These are phyloP conservation scores for Strobilomyces confusus DNA, from an alignment of 768 basidiomycete species.

Conservation along the genomic window DNA sequence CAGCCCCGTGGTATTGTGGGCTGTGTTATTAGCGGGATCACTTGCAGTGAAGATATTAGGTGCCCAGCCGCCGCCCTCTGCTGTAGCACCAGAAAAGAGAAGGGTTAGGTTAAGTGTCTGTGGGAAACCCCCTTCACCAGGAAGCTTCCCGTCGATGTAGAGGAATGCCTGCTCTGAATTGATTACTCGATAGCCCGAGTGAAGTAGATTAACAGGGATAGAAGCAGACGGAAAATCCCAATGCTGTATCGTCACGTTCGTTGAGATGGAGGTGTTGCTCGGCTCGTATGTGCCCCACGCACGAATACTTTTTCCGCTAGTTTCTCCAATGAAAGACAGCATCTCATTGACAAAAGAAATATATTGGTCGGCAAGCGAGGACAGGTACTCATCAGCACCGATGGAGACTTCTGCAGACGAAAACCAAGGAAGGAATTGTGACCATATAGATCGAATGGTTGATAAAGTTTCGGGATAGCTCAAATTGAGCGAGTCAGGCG, in stretches of 20 bases:
- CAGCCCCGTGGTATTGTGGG: slow-evolving; percentile 24
- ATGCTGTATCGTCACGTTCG: slow-evolving; percentile 42
- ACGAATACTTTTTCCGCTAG: slow-evolving; percentile 37
- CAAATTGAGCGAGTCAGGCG: slow-evolving; percentile 37
- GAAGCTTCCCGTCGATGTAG: slow-evolving; percentile 36
- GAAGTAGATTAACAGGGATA: slow-evolving; percentile 32
- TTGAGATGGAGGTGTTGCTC: slow-evolving; percentile 34
- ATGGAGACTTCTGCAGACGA: slow-evolving; percentile 40
- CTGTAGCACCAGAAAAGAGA: slow-evolving; percentile 29
- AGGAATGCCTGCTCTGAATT: slow-evolving; percentile 36
- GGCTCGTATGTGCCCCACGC: slow-evolving; percentile 41
- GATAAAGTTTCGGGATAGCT: slow-evolving; percentile 41
- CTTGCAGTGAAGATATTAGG: slow-evolving; percentile 32
- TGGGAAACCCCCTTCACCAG: slow-evolving; percentile 31
- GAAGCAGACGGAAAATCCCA: slow-evolving; percentile 36
- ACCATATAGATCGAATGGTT: slow-evolving; percentile 41
- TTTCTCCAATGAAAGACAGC: slow-evolving; percentile 32
- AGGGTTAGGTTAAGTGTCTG: slow-evolving; percentile 29
- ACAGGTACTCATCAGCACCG: slow-evolving; percentile 42
- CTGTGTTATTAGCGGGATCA: slow-evolving; percentile 33
- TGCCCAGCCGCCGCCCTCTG: slow-evolving; percentile 32
- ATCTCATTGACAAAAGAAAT: slow-evolving; percentile 42
- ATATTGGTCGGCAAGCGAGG: slow-evolving; percentile 38
- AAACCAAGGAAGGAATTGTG: slow-evolving; percentile 39
- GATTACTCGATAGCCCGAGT: slow-evolving; percentile 35